phyloP scores from a whole-genome alignment of 441 rosid genomes.

The Syzygium syzygioides region DNA sequence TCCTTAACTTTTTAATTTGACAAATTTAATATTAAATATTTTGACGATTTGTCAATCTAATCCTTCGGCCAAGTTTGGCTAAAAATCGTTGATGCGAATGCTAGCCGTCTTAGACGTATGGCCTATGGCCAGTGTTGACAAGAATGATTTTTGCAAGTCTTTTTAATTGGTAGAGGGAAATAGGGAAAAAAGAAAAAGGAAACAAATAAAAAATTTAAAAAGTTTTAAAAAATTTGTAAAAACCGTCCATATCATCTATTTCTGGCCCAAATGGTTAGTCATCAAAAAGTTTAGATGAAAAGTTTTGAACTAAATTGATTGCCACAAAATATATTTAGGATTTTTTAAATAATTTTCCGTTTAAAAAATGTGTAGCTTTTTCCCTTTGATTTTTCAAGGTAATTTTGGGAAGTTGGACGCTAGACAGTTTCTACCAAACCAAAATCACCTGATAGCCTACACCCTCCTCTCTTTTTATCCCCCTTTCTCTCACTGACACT shows the following conservation, averaged over 20 bases:
- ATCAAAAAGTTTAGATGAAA: fast-evolving
- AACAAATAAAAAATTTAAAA: neutral
- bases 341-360: too few species aligned
- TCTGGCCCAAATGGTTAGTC: too few species aligned
- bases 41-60: neutral
- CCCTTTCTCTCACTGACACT: neutral
- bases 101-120: neutral
- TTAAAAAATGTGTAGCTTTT: neutral
- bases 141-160: neutral
- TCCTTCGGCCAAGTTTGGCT: neutral
- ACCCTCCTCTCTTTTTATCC: neutral
- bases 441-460: neutral
- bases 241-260: too few species aligned
- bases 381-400: neutral
- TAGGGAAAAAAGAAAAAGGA: fast-evolving
- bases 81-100: fast-evolving
- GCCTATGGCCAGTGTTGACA: neutral
- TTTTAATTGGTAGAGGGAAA: neutral
- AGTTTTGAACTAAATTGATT: fast-evolving
- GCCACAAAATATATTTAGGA: too few species aligned
- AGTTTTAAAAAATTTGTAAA: neutral
- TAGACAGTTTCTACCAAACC: neutral
- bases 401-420: neutral
- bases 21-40: neutral
- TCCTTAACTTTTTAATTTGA: neutral